Evolutionary conservation across 1,139 yeast genomes (phyloP), one percentile per base, ranked within the genome.

Genomic region (Candida dubliniensis): DNA sequence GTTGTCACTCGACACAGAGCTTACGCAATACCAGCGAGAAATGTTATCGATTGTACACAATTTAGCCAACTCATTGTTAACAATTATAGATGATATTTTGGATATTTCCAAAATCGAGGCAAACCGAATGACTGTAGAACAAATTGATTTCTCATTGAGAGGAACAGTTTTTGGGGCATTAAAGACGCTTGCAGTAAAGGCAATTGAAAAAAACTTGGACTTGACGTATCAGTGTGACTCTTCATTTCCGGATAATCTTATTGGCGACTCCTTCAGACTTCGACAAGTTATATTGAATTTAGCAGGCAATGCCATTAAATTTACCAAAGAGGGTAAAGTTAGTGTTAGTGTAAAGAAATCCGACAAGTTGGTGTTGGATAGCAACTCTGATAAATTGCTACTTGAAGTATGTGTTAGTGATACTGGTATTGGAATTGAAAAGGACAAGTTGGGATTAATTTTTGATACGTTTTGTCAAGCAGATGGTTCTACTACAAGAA

Each of bases 41-140:
- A 87, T 87, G 96, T 70, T 87, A 53, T 82, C 90, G 15, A 87
- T 88, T 62, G 96, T 87, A 25, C 93, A 87, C 64, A 87, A 87
- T 58, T 74, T 88, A 53, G 96, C 95, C 33, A 87, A 87, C 57
- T 86, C 95, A 1, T 71, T 87, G 53, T 75, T 87, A 59, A 87
- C 95, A 0, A 87, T 87, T 54, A 88, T 88, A 56, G 96, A 87
- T 62, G 96, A 87, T 63, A 87, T 87, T 59, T 75, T 87, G 57
- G 96, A 88, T 80, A 87, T 88, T 56, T 87, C 96, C 44, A 87
- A 87, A 77, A 87, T 87, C 65, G 96, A 87, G 66, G 96, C 96
- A 18, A 88, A 87, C 63, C 75, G 96, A 63, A 88, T 87, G 96
- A 87, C 95, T 0, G 89, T 87, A 48, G 96, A 87, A 61, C 88